Base-by-base conservation (phyloP, 2,329 filamentous ascomycete genomes). In the Ophiostoma triangulosporum region DNA sequence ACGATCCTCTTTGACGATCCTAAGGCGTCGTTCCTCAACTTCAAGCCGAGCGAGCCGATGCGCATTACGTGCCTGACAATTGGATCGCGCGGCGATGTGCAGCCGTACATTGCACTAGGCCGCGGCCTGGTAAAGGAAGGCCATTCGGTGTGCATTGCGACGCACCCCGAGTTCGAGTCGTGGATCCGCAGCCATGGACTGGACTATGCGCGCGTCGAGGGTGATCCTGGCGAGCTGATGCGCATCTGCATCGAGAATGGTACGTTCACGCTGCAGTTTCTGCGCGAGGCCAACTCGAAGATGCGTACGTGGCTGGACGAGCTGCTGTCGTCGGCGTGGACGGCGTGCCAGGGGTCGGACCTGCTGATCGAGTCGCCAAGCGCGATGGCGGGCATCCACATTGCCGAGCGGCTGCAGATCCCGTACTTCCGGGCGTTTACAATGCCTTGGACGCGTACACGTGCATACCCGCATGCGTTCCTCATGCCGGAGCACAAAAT, bases 361-460 rank as follows among this genome's bases (percentile, higher is more conserved):
- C 71, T 98, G 31, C 73, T 98, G 36, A 95, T 98, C 57, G 93
- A 98, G 66, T 95, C 88, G 48, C 93, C 93, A 0, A 95, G 88
- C 54, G 89, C 93, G 14, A 98, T 98, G 93, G 89, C 86, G 0
- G 93, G 93, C 26, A 95, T 98, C 52, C 93, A 98, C 66, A 95
- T 98, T 60, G 93, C 93, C 1, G 93, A 98, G 69, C 88, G 89
- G 24, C 75, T 98, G 2, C 76, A 80, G 14, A 94, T 98, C 45
- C 93, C 93, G 0, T 98, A 98, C 67, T 97, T 97, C 72, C 82
- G 93, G 54, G 91, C 90, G 0, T 98, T 98, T 65, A 95, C 89
- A 17, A 98, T 98, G 93, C 93, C 93, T 0, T 98, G 93, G 93
- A 95, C 93, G 0, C 82, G 90, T 49, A 98, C 93, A 15, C 78